These are phyloP conservation scores for Gloeopeniophorella convolvens DNA, from an alignment of 768 basidiomycete species.

Conservation along the genomic window DNA sequence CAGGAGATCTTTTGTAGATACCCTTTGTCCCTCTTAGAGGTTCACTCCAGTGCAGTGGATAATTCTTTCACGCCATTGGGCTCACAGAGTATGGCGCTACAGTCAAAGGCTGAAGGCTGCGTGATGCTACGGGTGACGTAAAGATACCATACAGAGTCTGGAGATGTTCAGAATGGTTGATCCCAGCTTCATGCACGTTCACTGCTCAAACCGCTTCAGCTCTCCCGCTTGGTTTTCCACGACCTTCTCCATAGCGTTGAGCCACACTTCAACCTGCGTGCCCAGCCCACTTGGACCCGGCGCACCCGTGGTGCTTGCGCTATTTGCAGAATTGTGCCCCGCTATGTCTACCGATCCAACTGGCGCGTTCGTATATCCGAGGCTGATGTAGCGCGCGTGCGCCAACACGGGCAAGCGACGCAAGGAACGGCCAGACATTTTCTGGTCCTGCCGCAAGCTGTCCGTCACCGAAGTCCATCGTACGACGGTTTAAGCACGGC, in stretches of 20 bases:
- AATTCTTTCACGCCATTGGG: too few relatives aligned
- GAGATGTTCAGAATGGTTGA: too few relatives aligned
- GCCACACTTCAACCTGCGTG: constrained; percentile 59
- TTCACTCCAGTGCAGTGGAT: background rate
- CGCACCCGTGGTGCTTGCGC: background rate
- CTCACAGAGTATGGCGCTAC: too few relatives aligned
- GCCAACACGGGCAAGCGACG: constrained; percentile 93
- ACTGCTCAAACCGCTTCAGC: constrained; percentile 37
- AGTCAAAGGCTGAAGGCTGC: too few relatives aligned
- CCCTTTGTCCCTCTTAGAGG: background rate
- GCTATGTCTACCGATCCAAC: background rate
- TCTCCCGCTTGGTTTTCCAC: constrained; percentile 53
- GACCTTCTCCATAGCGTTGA: constrained; percentile 78
- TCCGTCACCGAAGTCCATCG: constrained; percentile 1
- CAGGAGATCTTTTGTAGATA: background rate
- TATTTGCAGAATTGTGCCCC: constrained; percentile 6
- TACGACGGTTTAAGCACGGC: constrained; percentile 21
- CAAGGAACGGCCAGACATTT: constrained; percentile 89
- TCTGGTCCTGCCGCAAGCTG: constrained; percentile 43
- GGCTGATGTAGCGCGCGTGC: constrained; percentile 73
- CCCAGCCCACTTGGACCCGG: constrained; percentile 25
- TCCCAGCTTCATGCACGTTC: background rate
- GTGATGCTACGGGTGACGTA: too few relatives aligned
- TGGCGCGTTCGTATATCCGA: constrained; percentile 6
- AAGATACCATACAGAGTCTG: too few relatives aligned